Base-by-base conservation (phyloP, 768 basidiomycete genomes). In the Trametes elegans region DNA sequence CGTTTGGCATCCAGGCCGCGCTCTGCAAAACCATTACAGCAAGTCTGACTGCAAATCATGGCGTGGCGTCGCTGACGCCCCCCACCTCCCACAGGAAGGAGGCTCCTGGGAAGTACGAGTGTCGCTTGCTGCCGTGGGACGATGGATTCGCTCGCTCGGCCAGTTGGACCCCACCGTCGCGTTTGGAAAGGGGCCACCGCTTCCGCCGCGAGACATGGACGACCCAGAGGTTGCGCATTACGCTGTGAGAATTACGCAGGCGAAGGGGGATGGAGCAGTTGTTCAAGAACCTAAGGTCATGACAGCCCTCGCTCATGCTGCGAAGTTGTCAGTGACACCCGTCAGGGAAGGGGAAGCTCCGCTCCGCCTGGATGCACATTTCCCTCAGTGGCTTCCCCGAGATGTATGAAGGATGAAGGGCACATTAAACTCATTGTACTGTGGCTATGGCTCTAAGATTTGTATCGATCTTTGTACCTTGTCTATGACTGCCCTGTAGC, bases 21-120 rank as follows among this genome's bases (percentile, higher is more conserved):
- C 68, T 85, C 3, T 76, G 75, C 53, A 78, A 73, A 60, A 80
- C 76, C 3, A 72, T 83, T 18, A 79, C 70, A 0, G 82, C 82
- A 14, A 36, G 49, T n/a, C 38, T 34, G 26, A 5, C 44, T 9
- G 11, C n/a, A 13, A 5, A 31, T 10, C 16, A 13, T 39, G 19
- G 6, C 3, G 7, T 21, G 9, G n/a, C n/a, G 5, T 2, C 14
- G 40, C 21, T 45, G 7, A 26, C 38, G 21, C 23, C 31, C n/a
- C n/a, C n/a, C 27, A 21, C 9, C 4, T 5, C 7, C 28, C 5
- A 9, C 55, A 84, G 83, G 79, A 81, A 53, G 84, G 84, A 19
- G 81, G 82, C 7, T 81, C 81, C 5, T 83, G 78, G 75, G 79
- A 80, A 62, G 79, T 85, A 0, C 77, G 76, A 6, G 81, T 83